Base-by-base conservation (phyloP, 202 grass and related monocot species). In the Dendrocalamus latiflorus region DNA sequence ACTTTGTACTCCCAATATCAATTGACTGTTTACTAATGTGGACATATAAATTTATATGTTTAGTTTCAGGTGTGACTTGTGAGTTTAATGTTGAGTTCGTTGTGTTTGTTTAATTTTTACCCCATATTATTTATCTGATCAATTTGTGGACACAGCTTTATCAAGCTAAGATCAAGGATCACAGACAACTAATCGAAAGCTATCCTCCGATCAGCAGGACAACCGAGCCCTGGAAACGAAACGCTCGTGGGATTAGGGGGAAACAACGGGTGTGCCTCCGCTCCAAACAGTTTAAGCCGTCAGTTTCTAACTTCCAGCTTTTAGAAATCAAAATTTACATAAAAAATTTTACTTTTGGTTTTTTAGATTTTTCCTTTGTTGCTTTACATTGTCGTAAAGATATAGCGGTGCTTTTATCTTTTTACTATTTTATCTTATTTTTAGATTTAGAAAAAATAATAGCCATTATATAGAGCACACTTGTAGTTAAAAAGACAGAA, bases 231-330 rank as follows among this genome's bases (percentile, higher is more conserved):
- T 50, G 87, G 63, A 84, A 88, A 59, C 54, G 76, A 55, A 21
- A 51, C 82, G 87, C 82, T n/a, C 77, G 77, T 45, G 12, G 81
- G 71, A 77, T 85, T 57, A 16, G 36, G 68, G 28, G n/a, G n/a
- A n/a, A n/a, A n/a, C n/a, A n/a, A n/a, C n/a, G n/a, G n/a, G n/a
- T n/a, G n/a, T n/a, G n/a, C n/a, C n/a, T n/a, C n/a, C n/a, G n/a
- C n/a, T n/a, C n/a, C n/a, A n/a, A n/a, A n/a, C n/a, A n/a, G n/a
- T n/a, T n/a, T n/a, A n/a, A n/a, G n/a, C n/a, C n/a, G n/a, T n/a
- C n/a, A n/a, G n/a, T n/a, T n/a, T n/a, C n/a, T n/a, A n/a, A n/a
- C n/a, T n/a, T n/a, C n/a, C n/a, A n/a, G n/a, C n/a, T n/a, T n/a
- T n/a, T n/a, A n/a, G n/a, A n/a, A n/a, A n/a, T 16, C 39, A n/a